Conservation (phyloP, 306 rosid species). For the Lagenaria siceraria region DNA sequence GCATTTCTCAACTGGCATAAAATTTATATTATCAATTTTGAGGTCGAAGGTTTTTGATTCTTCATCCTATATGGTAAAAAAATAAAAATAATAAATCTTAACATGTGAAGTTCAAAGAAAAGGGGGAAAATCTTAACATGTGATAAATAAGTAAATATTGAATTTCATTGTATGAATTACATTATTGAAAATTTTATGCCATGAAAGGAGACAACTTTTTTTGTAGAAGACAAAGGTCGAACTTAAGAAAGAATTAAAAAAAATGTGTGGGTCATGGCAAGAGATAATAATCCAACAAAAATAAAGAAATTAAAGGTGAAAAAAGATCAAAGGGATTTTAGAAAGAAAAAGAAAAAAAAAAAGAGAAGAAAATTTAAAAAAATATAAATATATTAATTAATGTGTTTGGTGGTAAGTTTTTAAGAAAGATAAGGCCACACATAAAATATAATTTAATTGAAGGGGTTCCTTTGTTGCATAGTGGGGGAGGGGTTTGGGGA, state of each 20-base stretch:
- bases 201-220: neutral
- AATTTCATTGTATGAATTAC: neutral
- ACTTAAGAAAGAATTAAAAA: neutral
- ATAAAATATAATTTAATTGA: conserved; percentile 5
- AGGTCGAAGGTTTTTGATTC: too few relatives aligned
- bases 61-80: too few relatives aligned
- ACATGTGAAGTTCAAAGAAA: too few relatives aligned
- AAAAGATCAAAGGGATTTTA: neutral
- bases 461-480: neutral
- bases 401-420: neutral
- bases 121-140: neutral
- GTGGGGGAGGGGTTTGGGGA: conserved; percentile 7
- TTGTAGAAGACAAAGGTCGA: neutral
- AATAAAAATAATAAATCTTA: too few relatives aligned
- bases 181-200: neutral
- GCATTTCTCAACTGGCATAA: too few relatives aligned
- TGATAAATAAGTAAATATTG: neutral
- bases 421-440: conserved; percentile 2
- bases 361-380: neutral
- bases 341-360: neutral
- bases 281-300: neutral
- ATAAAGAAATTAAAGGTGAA: neutral
- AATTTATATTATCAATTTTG: too few relatives aligned
- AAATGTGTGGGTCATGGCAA: neutral
- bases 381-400: neutral